Evolutionary conservation across 2,329 filamentous ascomycete genomes (phyloP).

Genomic region (Orbilia quercus): DNA sequence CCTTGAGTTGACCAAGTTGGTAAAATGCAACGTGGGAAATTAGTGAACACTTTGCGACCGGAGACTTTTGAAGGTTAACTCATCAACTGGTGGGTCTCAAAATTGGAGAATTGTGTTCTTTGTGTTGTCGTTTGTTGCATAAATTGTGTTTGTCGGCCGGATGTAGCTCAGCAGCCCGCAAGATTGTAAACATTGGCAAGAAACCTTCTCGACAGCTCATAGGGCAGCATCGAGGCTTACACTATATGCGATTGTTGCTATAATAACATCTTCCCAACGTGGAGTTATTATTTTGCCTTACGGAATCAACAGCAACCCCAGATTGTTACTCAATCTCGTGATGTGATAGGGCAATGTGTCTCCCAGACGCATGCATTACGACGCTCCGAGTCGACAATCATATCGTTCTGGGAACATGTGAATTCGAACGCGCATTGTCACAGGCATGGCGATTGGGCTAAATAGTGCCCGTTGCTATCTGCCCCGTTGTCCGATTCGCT

Average conservation of each 20-base stretch:
- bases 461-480: neutral
- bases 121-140: slow-evolving; percentile 19
- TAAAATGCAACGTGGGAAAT: no score
- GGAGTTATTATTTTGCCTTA: no score
- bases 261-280: no score
- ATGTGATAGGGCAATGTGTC: no score
- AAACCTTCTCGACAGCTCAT: neutral
- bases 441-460: neutral
- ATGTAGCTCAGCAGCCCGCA: neutral
- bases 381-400: no score
- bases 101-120: neutral
- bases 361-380: no score
- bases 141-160: slow-evolving; percentile 19
- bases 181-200: neutral
- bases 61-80: no score
- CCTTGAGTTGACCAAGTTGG: no score
- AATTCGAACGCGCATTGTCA: neutral
- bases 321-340: no score
- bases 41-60: no score
- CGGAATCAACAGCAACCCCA: no score
- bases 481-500: slow-evolving; percentile 12
- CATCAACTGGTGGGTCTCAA: neutral
- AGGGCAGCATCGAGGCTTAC: neutral
- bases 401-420: neutral
- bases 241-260: no score